Conservation (phyloP, 2,329 filamentous ascomycete genomes). For the Talaromyces sp. region DNA sequence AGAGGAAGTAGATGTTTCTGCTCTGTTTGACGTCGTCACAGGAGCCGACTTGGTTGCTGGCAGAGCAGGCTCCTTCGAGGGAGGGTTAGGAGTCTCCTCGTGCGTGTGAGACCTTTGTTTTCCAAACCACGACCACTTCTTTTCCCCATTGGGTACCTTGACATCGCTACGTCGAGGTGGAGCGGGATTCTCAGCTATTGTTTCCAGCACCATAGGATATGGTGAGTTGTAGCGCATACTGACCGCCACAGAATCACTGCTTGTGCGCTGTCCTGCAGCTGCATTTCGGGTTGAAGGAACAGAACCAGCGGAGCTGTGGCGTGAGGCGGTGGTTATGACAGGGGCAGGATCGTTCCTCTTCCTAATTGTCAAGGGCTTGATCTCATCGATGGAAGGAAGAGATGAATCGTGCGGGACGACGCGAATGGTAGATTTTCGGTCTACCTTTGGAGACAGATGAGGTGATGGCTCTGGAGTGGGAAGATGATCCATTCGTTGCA, state of each 20-base stretch:
- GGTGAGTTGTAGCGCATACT: slow-evolving; percentile 20
- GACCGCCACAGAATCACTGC: slow-evolving; percentile 15
- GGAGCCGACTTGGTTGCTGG: slow-evolving; percentile 22
- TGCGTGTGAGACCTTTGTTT: slow-evolving; percentile 28
- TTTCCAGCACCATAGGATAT: slow-evolving; percentile 31
- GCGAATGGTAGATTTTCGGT: slow-evolving; percentile 48
- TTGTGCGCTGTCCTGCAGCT: slow-evolving; percentile 11
- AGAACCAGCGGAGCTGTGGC: slow-evolving; percentile 12
- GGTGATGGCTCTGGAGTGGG: slow-evolving; percentile 7
- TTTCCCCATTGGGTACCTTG: slow-evolving; percentile 23
- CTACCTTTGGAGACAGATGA: slow-evolving; percentile 7
- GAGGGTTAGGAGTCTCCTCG: slow-evolving; percentile 13
- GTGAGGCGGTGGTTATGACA: slow-evolving; percentile 10
- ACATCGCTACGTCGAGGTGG: slow-evolving; percentile 24
- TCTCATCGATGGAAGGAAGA: slow-evolving; percentile 34
- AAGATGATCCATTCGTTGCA: slow-evolving; percentile 10
- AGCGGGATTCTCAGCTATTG: slow-evolving; percentile 38
- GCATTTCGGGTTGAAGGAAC: slow-evolving; percentile 10
- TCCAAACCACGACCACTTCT: slow-evolving; percentile 44
- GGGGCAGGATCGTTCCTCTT: slow-evolving; percentile 34
- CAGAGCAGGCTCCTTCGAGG: slow-evolving; percentile 17
- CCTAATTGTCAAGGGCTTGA: slow-evolving; percentile 53
- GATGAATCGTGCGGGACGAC: slow-evolving; percentile 50
- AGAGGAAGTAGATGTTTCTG: slow-evolving; percentile 9
- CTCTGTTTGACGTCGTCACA: slow-evolving; percentile 18